Base-by-base conservation (phyloP, 164 flowering plant genomes). In the Chloranthus sessilifolius region DNA sequence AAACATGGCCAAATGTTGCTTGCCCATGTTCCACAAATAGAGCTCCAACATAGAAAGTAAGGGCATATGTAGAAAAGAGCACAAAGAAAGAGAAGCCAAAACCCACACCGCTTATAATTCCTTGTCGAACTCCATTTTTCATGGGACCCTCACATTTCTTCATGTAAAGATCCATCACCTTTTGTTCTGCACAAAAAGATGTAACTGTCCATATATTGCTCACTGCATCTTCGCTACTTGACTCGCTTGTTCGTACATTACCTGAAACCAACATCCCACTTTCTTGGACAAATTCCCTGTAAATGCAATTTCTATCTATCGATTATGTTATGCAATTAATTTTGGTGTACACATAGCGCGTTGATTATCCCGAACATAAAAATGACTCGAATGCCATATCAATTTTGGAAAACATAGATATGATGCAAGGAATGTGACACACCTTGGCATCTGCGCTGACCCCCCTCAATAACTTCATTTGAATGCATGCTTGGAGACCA, bases 201-300 rank as follows among this genome's bases (percentile, higher is more conserved):
- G 83, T 81, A 43, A 81, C 76, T 17, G 81, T 81, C 60, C 83
- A 59, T 8, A 78, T 76, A 47, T 78, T 63, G 4, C 82, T 66
- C 16, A 80, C 75, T 1, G 78, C 85, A 57, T 75, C 82, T 58
- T 74, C n/a, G 82, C 85, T 26, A 77, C 78, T 49, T 73, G 80
- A 56, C 80, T 77, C 3, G 86, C 81, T 64, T 78, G 74, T 60
- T 75, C 86, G 53, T 75, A 75, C 77, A 63, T 75, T 16, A 50
- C 56, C 85, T 79, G 47, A 40, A 62, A 20, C 40, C 41, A 47
- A 27, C 36, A 26, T 46, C 23, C 16, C 12, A 11, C 8, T 31
- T 19, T 29, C 29, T 36, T n/a, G 12, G 23, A 21, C 47, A 34
- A 12, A 21, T 12, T 7, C 27, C 17, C n/a, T 33, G 21, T 10